Percentiles rank a stretch among this genome's conserved stretches.
phyloP scores from a whole-genome alignment of 148 eudicot species.

The Dianthus caryophyllus region DNA sequence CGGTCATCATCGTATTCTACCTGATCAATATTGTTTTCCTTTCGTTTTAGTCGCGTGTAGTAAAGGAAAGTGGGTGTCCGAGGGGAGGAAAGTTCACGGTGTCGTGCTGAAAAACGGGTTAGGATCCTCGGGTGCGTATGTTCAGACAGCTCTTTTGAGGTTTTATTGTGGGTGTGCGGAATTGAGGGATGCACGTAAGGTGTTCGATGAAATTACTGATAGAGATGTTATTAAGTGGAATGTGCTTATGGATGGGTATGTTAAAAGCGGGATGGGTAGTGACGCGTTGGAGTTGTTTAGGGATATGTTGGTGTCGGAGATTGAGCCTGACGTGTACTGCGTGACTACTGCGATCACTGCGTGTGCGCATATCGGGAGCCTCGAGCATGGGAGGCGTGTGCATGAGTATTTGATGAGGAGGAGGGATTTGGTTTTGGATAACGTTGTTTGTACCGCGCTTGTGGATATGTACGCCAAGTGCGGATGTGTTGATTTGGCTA shows the following conservation, averaged over 20 bases:
- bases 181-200: conserved; percentile 22
- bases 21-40: conserved; percentile 25
- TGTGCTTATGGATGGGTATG: conserved; percentile 21
- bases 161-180: conserved; percentile 19
- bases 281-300: conserved; percentile 22
- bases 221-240: conserved; percentile 19
- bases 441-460: conserved; percentile 22
- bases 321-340: conserved; percentile 24
- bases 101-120: conserved; percentile 23
- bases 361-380: conserved; percentile 18
- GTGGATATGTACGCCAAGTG: conserved; percentile 33
- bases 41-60: conserved; percentile 24
- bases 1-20: neutral
- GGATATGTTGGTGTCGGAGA: conserved; percentile 13
- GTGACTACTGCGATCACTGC: conserved; percentile 23
- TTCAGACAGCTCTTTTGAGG: conserved; percentile 20
- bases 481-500: conserved; percentile 26
- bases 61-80: neutral
- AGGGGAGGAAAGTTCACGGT: conserved; percentile 17
- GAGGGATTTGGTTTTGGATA: conserved; percentile 13
- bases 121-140: conserved; percentile 16
- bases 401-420: conserved; percentile 19
- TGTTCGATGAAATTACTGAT: conserved; percentile 22
- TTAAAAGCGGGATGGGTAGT: conserved; percentile 16
- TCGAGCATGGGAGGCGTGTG: conserved; percentile 17